A percentile compares a stretch with the other conserved stretches of the same genome.
Conservation (phyloP, 768 basidiomycete genomes). For the Pholiota microspora region DNA sequence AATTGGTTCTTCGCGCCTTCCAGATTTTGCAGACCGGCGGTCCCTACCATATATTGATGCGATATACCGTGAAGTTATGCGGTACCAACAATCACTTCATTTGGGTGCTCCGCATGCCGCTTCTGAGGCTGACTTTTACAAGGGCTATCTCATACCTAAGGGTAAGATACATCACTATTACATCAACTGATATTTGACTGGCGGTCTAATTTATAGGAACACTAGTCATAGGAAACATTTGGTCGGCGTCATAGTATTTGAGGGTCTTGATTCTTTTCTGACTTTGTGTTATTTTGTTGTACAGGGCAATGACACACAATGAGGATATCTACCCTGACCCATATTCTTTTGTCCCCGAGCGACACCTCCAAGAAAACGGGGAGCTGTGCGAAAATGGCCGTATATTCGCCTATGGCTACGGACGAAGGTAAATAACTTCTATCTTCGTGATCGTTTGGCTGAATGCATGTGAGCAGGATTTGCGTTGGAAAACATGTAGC, state of each 20-base stretch:
- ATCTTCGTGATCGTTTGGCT: too few species aligned
- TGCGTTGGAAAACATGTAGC: conserved; percentile 6
- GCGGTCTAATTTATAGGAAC: neutral
- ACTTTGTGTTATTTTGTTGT: neutral
- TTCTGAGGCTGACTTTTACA: conserved; percentile 3
- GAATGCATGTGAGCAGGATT: neutral
- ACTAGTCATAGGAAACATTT: neutral
- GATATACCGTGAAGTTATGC: conserved; percentile 3
- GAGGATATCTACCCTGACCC: conserved; percentile 31
- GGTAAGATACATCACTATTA: neutral
- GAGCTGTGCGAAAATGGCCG: conserved; percentile 17
- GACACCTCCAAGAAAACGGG: conserved; percentile 24
- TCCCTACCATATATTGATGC: conserved; percentile 3
- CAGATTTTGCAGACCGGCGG: neutral
- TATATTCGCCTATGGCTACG: conserved; percentile 10
- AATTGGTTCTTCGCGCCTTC: neutral
- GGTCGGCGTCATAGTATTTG: neutral
- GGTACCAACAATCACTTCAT: conserved; percentile 1
- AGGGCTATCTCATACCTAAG: conserved; percentile 8
- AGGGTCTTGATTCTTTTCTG: neutral
- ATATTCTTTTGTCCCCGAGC: conserved; percentile 28
- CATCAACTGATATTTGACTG: neutral
- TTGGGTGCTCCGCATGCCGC: neutral
- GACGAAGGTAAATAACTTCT: conserved; percentile 6
- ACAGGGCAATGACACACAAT: conserved; percentile 25